Base-by-base conservation (phyloP, 345 rosid genomes). In the Orychophragmus violaceus region DNA sequence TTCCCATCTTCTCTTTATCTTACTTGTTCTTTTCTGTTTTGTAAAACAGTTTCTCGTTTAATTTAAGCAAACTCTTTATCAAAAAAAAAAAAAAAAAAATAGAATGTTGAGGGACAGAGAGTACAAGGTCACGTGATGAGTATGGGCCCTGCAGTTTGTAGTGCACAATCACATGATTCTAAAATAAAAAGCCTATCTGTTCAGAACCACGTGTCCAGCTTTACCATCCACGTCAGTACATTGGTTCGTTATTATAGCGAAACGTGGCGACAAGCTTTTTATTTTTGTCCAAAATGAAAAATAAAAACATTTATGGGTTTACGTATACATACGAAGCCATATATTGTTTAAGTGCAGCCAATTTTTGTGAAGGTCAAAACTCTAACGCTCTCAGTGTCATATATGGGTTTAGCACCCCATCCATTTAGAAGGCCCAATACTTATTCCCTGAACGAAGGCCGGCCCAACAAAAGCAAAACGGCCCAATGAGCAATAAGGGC, bases 121-220 rank as follows among this genome's bases (percentile, higher is more conserved):
- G 65, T 56, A 64, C 59, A 56, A 63, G 30, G 25, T 71, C 70
- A 64, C 70, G 70, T 71, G 76, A 18, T 64, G 52, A 48, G 44
- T 19, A 63, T 71, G 69, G 76, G 76, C 42, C 51, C 64, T 46
- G 58, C 64, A 62, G 3, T 62, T 41, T 29, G 55, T 70, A 70
- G 68, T 35, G 63, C 64, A 62, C 57, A 63, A 6, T 35, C 76
- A 71, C 59, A 63, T 71, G 64, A 44, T 55, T 64, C 28, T 29
- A 25, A 30, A 45, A 57, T 46, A 7, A 33, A 45, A 62, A 53
- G 49, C 68, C 75, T 62, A 42, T 61, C 35, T 70, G 69, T 33
- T 32, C 49, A 54, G 30, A 45, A 46, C 39, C 24, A 71, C 69
- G 70, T 71, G 68, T 70, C 68, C 35, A 7, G 9, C 29, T 59